These are phyloP conservation scores for Malassezia arunalokei DNA, from an alignment of 1,284 basidiomycete genomes.

Conservation along the genomic window DNA sequence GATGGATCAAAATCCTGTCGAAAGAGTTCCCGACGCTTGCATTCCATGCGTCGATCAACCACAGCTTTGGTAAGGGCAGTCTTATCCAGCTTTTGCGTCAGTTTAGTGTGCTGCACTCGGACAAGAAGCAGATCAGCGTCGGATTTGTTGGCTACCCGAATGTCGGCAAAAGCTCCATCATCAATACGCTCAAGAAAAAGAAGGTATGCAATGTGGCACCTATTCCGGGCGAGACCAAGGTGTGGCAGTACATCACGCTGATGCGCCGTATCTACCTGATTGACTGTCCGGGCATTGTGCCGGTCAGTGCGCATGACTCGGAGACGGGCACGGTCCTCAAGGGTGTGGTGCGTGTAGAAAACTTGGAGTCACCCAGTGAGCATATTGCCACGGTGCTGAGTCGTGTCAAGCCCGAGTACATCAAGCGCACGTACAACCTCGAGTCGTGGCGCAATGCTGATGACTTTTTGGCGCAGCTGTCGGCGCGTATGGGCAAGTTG, in stretches of 20 bases:
- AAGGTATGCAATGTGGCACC: conserved; percentile 96
- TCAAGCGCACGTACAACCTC: conserved; percentile 68
- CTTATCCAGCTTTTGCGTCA: conserved; percentile 93
- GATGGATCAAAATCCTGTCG: conserved; percentile 90
- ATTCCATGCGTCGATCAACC: conserved; percentile 96
- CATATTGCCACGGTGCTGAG: conserved; percentile 78
- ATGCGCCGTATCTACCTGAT: conserved; percentile 95
- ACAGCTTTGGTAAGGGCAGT: conserved; percentile 96
- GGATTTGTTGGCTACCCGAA: conserved; percentile 98
- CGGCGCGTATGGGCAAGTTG: conserved; percentile 78
- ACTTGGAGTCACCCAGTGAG: conserved; percentile 80
- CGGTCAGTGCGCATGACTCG: conserved; percentile 75
- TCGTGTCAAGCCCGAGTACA: conserved; percentile 82
- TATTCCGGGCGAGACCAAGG: conserved; percentile 95
- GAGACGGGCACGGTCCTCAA: conserved; percentile 90
- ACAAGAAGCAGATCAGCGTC: conserved; percentile 98
- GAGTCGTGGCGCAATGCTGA: conserved; percentile 54
- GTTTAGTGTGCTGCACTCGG: conserved; percentile 89
- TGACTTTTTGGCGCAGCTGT: conserved; percentile 70
- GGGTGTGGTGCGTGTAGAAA: conserved; percentile 92
- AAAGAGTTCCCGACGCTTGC: conserved; percentile 89
- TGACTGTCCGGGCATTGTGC: conserved; percentile 97
- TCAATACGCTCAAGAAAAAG: conserved; percentile 96
- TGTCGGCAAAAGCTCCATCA: conserved; percentile 91
- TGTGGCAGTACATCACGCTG: conserved; percentile 98